Evolutionary conservation across 768 basidiomycete genomes (phyloP).

Genomic region (Russula emetica): DNA sequence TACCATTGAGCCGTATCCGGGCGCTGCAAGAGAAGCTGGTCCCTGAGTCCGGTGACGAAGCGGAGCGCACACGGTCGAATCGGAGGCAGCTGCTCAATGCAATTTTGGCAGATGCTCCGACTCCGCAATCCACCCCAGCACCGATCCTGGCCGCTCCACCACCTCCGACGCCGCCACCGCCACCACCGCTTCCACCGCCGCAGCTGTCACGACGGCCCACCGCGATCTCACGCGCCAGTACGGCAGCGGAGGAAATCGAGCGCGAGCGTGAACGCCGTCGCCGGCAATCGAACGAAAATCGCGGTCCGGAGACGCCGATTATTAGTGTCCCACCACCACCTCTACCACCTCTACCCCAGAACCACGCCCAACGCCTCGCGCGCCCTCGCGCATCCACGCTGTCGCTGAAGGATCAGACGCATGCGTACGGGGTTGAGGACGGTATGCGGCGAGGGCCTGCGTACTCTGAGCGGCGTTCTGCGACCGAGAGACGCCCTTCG

Average conservation of each 20-base stretch:
- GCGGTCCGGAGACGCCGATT: slow-evolving; percentile 3
- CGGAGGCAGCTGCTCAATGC: slow-evolving; percentile 20
- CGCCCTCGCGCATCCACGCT: slow-evolving; percentile 14
- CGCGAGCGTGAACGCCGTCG: slow-evolving; percentile 28
- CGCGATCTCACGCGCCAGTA: slow-evolving; percentile 25
- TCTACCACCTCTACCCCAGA: neutral
- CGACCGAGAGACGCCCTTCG: slow-evolving; percentile 25
- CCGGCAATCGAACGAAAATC: slow-evolving; percentile 22
- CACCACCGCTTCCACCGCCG: neutral
- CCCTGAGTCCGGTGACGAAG: slow-evolving; percentile 29
- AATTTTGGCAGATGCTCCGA: slow-evolving; percentile 22
- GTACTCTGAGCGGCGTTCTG: slow-evolving; percentile 18
- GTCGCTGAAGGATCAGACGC: slow-evolving; percentile 18
- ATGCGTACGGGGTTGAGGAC: slow-evolving; percentile 16
- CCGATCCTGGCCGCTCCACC: neutral
- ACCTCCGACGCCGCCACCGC: neutral
- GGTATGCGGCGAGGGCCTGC: slow-evolving; percentile 12
- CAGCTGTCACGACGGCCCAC: slow-evolving; percentile 4
- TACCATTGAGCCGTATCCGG: slow-evolving; percentile 20
- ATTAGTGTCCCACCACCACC: neutral
- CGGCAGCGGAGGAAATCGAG: slow-evolving; percentile 25
- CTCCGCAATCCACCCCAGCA: slow-evolving; percentile 20
- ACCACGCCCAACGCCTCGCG: slow-evolving; percentile 12
- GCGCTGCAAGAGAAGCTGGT: slow-evolving; percentile 20
- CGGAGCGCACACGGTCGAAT: slow-evolving; percentile 20